These are phyloP conservation scores for Podaxis mareebaensis DNA, from an alignment of 768 basidiomycete species.

Conservation along the genomic window DNA sequence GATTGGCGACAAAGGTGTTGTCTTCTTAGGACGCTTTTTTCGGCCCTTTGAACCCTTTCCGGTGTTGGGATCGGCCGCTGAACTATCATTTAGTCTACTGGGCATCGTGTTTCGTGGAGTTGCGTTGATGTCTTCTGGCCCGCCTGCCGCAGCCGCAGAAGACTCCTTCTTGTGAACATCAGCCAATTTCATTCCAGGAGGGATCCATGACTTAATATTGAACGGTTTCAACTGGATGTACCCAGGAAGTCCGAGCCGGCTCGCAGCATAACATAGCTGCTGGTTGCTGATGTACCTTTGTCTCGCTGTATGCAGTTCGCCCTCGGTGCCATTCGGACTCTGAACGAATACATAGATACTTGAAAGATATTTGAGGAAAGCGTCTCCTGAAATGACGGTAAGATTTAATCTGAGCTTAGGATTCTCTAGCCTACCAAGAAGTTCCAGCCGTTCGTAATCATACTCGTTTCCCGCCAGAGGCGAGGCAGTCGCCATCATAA, in stretches of 20 bases:
- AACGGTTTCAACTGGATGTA: constrained; percentile 78
- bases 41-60: constrained; percentile 1
- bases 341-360: constrained; percentile 76
- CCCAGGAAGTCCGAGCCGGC: constrained; percentile 59
- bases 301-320: constrained; percentile 64
- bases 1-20: neutral
- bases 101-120: neutral
- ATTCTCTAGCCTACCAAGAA: constrained; percentile 58
- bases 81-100: neutral
- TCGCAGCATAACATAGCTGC: constrained; percentile 56
- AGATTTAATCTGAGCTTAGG: constrained; percentile 9
- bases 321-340: constrained; percentile 64
- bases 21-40: constrained; percentile 10
- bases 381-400: constrained; percentile 56
- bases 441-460: constrained; percentile 84
- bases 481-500: constrained; percentile 68
- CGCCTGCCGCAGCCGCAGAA: constrained; percentile 11
- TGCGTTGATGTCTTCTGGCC: constrained; percentile 3
- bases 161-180: constrained; percentile 7
- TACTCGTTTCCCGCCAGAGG: constrained; percentile 69
- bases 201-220: constrained; percentile 61
- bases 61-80: neutral
- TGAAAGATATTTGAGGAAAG: constrained; percentile 78
- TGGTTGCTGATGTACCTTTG: constrained; percentile 77
- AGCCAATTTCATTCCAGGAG: constrained; percentile 19